A percentile compares a stretch with the other conserved stretches of the same genome.
phyloP scores from a whole-genome alignment of 2,329 filamentous ascomycete species.

The Cordyceps pruinosa region DNA sequence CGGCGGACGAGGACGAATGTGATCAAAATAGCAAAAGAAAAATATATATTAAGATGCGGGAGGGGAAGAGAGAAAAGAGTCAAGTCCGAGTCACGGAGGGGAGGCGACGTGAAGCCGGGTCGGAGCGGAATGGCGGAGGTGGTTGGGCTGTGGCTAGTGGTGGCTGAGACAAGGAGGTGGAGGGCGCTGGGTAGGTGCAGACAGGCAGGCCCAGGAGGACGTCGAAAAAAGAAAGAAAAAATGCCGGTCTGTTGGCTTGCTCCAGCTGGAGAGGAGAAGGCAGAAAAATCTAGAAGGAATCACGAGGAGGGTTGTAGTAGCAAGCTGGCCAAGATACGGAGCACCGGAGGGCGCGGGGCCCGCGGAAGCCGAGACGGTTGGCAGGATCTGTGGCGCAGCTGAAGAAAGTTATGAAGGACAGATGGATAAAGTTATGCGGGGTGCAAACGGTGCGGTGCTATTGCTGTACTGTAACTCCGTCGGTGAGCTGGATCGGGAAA shows the following conservation, averaged over 20 bases:
- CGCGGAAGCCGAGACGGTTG: not conserved
- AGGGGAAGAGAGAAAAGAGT: not conserved
- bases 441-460: too few relatives aligned
- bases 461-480: too few relatives aligned
- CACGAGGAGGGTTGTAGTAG: not conserved
- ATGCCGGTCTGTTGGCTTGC: too few relatives aligned
- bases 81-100: not conserved
- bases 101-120: too few relatives aligned
- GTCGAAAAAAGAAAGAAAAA: not conserved
- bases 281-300: too few relatives aligned
- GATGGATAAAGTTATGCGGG: not conserved
- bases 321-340: conserved; percentile 11
- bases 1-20: not conserved
- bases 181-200: not conserved
- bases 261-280: too few relatives aligned
- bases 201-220: not conserved
- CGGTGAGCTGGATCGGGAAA: too few relatives aligned
- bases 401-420: not conserved
- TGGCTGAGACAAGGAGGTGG: not conserved
- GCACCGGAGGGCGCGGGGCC: conserved; percentile 3
- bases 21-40: not conserved
- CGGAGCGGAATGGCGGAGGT: not conserved
- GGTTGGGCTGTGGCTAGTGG: not conserved
- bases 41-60: not conserved
- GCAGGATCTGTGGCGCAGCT: not conserved